Conservation (phyloP, 495 filamentous ascomycete species). For the Haplographium delicatum region DNA sequence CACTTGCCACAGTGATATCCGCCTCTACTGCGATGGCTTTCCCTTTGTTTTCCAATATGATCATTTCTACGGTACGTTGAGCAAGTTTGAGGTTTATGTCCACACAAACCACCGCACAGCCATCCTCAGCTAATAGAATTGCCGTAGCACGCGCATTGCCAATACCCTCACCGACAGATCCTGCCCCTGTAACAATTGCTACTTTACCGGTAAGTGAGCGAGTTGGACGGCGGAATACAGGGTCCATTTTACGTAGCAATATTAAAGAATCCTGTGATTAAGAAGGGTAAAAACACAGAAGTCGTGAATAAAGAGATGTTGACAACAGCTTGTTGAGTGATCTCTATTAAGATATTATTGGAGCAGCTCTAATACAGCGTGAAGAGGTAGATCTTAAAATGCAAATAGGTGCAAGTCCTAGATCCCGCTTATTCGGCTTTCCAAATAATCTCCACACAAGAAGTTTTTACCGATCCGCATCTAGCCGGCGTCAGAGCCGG, state of each 20-base stretch:
- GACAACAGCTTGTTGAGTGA: no score
- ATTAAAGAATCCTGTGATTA: no score
- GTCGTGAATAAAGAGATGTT: no score
- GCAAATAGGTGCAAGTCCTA: no score
- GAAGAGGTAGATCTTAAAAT: no score
- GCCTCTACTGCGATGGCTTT: slow-evolving; percentile 26
- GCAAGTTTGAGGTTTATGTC: slow-evolving; percentile 45
- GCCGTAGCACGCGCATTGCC: slow-evolving; percentile 55
- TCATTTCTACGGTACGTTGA: slow-evolving; percentile 43
- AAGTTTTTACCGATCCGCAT: no score
- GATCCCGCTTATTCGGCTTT: no score
- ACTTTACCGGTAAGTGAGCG: slow-evolving; percentile 33
- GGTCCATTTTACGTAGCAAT: background rate
- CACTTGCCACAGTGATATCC: background rate
- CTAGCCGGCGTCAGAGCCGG: no score
- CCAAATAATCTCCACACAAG: no score
- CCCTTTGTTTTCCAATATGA: slow-evolving; percentile 39
- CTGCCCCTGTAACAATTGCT: slow-evolving; percentile 57
- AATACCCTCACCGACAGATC: slow-evolving; percentile 45
- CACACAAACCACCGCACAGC: slow-evolving; percentile 48
- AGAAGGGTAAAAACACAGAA: no score
- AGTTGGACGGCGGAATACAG: background rate
- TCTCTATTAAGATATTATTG: no score
- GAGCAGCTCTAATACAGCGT: no score
- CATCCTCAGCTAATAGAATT: slow-evolving; percentile 51